Evolutionary conservation across 192 early-diverging fungal genomes (phyloP), one percentile per base, ranked within the genome.

Genomic region (Phlyctochytrium arcticum): DNA sequence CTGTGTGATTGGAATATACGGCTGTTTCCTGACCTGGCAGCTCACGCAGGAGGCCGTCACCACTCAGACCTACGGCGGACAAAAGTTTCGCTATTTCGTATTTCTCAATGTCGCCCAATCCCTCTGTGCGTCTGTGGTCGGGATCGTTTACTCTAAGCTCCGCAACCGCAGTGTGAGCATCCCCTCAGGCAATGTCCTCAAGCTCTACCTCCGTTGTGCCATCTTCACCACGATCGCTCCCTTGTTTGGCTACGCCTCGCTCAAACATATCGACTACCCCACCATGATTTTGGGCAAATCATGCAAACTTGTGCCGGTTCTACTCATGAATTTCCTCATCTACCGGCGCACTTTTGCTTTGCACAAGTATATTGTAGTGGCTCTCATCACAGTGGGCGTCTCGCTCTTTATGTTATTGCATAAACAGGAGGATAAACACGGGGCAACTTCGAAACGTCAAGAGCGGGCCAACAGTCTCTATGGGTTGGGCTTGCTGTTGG

Each of bases 281-380:
- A 97, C 96, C 8, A 86, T 96, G 85, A 95, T 97, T 37, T 76
- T 99, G 27, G 93, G 94, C 34, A 96, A 96, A 69, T 94, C 94
- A 27, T 95, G 94, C 79, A 97, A 97, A 66, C 84, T 99, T 53
- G 84, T 99, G 19, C 96, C 96, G 4, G 94, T 98, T 15, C 83
- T 98, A 79, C 50, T 93, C 46, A 98, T 98, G 96, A 93, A 92
- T 74, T 87, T 91, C 55, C 44, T 98, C 27, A 78, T 98, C 36
- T 96, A 98, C 71, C 85, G 91, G 26, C 82, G 89, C 42, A 84
- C 83, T 26, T 97, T 91, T 67, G 89, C 96, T 4, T 50, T 75
- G n/a, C 81, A 93, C 79, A 93, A 95, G 74, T 93, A 96, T 56
- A 68, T 90, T 9, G 87, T 91, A 29, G 96, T 98, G 6, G 77